phyloP scores from a whole-genome alignment of 2,329 filamentous ascomycete genomes.

The Cytospora piceae region DNA sequence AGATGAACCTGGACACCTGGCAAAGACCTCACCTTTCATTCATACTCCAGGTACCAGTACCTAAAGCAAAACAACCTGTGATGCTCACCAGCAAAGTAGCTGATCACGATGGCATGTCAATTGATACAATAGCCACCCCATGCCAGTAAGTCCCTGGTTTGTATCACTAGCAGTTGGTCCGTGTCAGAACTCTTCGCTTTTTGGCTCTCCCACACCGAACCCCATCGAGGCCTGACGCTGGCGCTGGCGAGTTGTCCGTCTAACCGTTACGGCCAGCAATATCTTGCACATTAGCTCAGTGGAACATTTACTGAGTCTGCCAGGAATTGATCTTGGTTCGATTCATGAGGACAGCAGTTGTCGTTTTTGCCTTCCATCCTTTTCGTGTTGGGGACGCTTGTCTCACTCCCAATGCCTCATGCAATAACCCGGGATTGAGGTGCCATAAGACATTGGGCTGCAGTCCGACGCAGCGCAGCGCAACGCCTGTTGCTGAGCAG shows the following conservation, averaged over 20 bases:
- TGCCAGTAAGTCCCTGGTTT: background rate
- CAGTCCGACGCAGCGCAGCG: too few relatives aligned
- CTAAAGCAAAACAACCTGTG: background rate
- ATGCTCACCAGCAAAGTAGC: background rate
- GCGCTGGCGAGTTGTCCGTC: background rate
- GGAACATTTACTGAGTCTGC: background rate
- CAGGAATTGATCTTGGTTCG: background rate
- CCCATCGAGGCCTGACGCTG: background rate
- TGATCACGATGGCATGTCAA: background rate
- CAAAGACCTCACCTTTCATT: background rate
- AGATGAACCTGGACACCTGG: background rate
- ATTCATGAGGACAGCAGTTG: too few relatives aligned
- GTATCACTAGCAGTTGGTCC: background rate
- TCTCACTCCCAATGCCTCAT: background rate
- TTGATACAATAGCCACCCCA: background rate
- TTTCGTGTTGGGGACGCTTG: background rate
- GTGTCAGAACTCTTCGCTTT: background rate
- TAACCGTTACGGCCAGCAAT: background rate
- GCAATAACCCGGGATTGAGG: background rate
- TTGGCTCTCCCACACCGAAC: background rate
- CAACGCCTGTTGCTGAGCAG: background rate
- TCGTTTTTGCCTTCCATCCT: background rate
- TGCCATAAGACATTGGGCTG: background rate
- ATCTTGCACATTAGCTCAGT: background rate
- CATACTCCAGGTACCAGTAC: background rate